Base-by-base conservation (phyloP, 2,329 filamentous ascomycete genomes). In the Microcyclospora pomicola region DNA sequence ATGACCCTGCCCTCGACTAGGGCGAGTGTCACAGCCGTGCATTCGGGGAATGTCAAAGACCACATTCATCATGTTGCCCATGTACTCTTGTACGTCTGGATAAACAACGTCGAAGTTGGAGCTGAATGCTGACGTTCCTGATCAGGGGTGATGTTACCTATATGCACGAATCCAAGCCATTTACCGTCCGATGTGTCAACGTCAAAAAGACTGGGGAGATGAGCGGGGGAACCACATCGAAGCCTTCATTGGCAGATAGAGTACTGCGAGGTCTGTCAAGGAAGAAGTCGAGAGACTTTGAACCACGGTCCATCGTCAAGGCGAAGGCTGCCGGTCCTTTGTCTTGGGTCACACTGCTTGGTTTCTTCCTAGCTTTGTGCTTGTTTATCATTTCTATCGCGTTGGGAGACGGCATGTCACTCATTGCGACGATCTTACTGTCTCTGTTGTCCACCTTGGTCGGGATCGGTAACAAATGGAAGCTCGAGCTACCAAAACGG, bases 391-490 rank as follows among this genome's bases (percentile, higher is more conserved):
- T 65, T 1, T 67, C 67, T 1, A 61, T 70, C 41, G 52, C 55
- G 31, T 58, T 59, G 27, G 48, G 60, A 2, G 68, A 71, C 46
- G 68, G 67, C 42, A 67, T 70, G 61, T 69, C 67, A 3, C 49
- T 71, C 14, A 42, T 71, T 9, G 64, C 68, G 2, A 67, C 63
- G 2, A 45, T 66, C 27, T 55, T 65, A 1, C 57, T 72, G 5
- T 69, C 67, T 3, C 48, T 64, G 5, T 58, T 72, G 12, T 67
- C 68, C 6, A 67, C 61, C 2, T 50, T 71, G 6, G 65, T 69
- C 27, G 68, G 68, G 6, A 43, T 63, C 19, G 63, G 60, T 35
- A 70, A 69, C 45, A 68, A 68, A 36, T 72, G 67, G 68, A 57
- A 44, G 2, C 54, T 71, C 5, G 48, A 55, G 28, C 58, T 70